Evolutionary conservation across 2,329 filamentous ascomycete species (phyloP).

Genomic region (Colletotrichum lupini): DNA sequence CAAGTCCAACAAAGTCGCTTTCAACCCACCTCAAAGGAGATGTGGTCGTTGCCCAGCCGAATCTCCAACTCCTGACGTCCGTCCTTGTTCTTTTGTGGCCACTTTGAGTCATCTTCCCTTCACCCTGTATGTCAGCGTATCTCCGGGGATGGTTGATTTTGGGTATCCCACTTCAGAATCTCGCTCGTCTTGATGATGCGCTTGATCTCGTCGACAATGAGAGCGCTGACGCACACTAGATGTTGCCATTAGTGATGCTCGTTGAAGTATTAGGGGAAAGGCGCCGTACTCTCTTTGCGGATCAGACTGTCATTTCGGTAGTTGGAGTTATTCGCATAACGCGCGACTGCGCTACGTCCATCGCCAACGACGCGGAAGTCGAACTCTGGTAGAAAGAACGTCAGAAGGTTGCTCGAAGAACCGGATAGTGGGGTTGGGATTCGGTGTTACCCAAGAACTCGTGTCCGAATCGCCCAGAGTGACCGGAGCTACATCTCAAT

Average conservation of each 20-base stretch:
- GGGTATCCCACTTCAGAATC: conserved; percentile 83
- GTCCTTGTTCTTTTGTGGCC: conserved; percentile 99
- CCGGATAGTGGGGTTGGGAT: background rate
- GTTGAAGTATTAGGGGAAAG: no score
- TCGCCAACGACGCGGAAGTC: conserved; percentile 94
- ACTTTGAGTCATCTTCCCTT: conserved; percentile 97
- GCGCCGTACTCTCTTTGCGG: conserved; percentile 92
- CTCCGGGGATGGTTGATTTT: conserved; percentile 39
- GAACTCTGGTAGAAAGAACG: conserved; percentile 75
- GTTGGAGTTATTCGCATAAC: conserved; percentile 99
- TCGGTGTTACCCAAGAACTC: conserved; percentile 85
- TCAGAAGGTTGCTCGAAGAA: conserved; percentile 17
- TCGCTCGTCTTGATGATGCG: conserved; percentile 97
- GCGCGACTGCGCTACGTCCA: conserved; percentile 89
- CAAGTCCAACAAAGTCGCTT: background rate
- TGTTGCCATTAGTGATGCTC: background rate
- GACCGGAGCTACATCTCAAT: conserved; percentile 79
- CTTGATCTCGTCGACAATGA: conserved; percentile 94
- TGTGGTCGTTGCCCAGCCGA: conserved; percentile 91
- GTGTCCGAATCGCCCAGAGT: conserved; percentile 96
- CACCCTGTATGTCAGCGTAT: conserved; percentile 7
- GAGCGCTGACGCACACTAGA: conserved; percentile 92
- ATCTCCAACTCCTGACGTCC: conserved; percentile 97
- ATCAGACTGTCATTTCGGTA: conserved; percentile 99
- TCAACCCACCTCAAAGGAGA: conserved; percentile 87